Evolutionary conservation across 106 monocot genomes (phyloP), one percentile per base, ranked within the genome.

Genomic region (Chionographis japonica): DNA sequence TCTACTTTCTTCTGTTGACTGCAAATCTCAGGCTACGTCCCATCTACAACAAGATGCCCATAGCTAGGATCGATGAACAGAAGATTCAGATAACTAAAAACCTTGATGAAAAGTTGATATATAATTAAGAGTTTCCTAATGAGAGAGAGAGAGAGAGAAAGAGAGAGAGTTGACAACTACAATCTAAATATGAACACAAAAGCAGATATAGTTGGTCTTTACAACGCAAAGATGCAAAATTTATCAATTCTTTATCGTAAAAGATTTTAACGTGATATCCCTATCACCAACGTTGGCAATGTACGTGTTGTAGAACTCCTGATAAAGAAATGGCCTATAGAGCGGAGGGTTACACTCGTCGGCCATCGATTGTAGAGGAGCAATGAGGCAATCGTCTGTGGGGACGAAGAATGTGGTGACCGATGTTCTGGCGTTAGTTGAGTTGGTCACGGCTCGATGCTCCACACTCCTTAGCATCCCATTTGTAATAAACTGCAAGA

Each of bases 401-500:
- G 72, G 72, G 36, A 37, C 46, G 20, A 76, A 15, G 20, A 76
- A 62, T 14, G 71, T 39, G 17, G 60, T 71, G 6, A 76, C 18
- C 16, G 76, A 70, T 11, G 72, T 66, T 39, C 76, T 57, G 1
- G 66, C 11, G 2, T 19, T 60, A 18, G 18, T 51, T 0, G 56
- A 61, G 56, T 77, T 82, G 3, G 73, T 74, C 61, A 77, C 46
- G 2, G 58, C 77, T 14, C 73, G 69, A 51, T 77, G 81, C 67
- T 81, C 76, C 36, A 76, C 72, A 12, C 71, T 71, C 72, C 67
- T 76, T 50, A 81, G 67, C 61, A 76, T 6, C 58, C 81, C 76
- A 56, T 81, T 81, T 14, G 65, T 77, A 19, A 75, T 40, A 8
- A 75, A 59, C 80, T 80, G 35, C 13, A 50, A 42, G 3, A 8